A percentile compares a stretch with the other conserved stretches of the same genome.
These are phyloP conservation scores for Hansenula sp. DNA, from an alignment of 1,139 yeast genomes.

Conservation along the genomic window DNA sequence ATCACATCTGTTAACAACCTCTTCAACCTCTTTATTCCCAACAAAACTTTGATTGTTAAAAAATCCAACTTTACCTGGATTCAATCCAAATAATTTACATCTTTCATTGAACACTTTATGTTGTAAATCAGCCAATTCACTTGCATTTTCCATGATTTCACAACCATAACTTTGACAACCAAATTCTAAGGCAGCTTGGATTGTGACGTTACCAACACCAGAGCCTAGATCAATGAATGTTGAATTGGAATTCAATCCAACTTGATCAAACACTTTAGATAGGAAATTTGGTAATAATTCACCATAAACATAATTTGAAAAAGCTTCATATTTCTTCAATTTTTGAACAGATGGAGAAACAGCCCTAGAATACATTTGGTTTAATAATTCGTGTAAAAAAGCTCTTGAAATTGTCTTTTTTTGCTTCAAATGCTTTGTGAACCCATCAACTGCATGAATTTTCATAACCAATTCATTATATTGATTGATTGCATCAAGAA, in stretches of 20 bases:
- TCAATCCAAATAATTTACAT: constrained; percentile 59
- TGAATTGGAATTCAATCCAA: constrained; percentile 48
- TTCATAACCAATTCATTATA: constrained; percentile 36
- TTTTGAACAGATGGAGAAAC: constrained; percentile 72
- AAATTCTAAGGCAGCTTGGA: constrained; percentile 85
- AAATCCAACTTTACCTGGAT: constrained; percentile 50
- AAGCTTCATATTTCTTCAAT: constrained; percentile 73
- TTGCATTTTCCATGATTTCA: constrained; percentile 84
- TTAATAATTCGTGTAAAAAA: constrained; percentile 64
- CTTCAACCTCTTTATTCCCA: constrained; percentile 51
- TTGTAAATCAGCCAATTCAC: constrained; percentile 62
- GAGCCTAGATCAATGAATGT: constrained; percentile 85
- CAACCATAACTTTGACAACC: constrained; percentile 88
- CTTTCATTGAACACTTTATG: constrained; percentile 54
- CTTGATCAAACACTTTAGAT: constrained; percentile 63
- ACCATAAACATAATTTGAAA: constrained; percentile 89
- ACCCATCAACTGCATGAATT: constrained; percentile 30
- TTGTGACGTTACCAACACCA: constrained; percentile 89
- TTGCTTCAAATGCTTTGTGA: constrained; percentile 30
- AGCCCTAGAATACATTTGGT: constrained; percentile 69
- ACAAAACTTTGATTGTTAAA: constrained; percentile 72
- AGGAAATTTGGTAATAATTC: constrained; percentile 80
- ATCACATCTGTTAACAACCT: constrained; percentile 57
- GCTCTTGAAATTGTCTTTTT: constrained; percentile 47
- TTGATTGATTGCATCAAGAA: constrained; percentile 32